Evolutionary conservation across 2,329 filamentous ascomycete species (phyloP).

Genomic region (Sporothrix schenckii): DNA sequence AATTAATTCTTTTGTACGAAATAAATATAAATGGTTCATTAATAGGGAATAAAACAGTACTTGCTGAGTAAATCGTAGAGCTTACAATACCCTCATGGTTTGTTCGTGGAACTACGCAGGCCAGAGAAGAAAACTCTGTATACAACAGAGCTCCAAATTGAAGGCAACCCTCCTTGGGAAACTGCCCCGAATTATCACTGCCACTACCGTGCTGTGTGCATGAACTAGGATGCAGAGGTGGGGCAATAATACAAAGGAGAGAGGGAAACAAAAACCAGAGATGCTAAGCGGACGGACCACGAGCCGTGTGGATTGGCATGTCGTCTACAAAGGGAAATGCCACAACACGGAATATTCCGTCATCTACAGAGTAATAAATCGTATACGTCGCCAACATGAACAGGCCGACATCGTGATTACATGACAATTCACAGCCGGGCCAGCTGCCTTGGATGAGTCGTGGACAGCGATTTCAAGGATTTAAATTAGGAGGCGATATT

Average conservation of each 20-base stretch:
- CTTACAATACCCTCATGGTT: no score
- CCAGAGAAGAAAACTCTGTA: neutral
- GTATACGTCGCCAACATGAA: no score
- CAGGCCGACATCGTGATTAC: no score
- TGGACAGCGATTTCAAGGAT: neutral
- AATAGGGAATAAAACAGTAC: no score
- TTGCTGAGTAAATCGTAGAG: no score
- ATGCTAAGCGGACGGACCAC: neutral
- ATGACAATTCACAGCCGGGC: neutral
- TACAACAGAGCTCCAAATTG: neutral
- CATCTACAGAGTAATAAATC: neutral
- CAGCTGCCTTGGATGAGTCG: neutral
- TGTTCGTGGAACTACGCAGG: no score
- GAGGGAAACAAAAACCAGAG: neutral
- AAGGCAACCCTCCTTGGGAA: neutral
- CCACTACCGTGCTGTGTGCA: conserved; percentile 16
- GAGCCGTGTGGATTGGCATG: conserved; percentile 22
- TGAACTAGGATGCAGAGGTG: neutral
- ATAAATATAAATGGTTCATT: no score
- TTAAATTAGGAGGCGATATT: neutral
- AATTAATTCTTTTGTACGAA: no score
- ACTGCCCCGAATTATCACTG: neutral
- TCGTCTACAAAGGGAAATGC: neutral
- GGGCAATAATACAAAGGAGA: neutral
- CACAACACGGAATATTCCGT: conserved; percentile 16